Conservation (phyloP, 805 yeast genomes). For the Candida gorgasii region DNA sequence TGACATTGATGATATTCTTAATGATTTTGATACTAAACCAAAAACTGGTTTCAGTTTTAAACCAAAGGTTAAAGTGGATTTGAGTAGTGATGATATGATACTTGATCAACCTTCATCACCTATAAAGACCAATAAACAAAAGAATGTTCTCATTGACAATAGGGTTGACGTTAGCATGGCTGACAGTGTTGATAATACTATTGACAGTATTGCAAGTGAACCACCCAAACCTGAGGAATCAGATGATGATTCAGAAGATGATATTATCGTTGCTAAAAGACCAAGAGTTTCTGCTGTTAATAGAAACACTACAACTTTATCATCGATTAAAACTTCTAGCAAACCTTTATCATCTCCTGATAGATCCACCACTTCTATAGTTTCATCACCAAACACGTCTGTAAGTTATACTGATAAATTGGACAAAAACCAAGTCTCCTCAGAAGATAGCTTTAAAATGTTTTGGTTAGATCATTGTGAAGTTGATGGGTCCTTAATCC, state of each 20-base stretch:
- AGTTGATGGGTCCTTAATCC: conserved; percentile 61
- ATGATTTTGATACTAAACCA: conserved; percentile 41
- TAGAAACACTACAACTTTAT: conserved; percentile 32
- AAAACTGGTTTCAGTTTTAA: conserved; percentile 1
- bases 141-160: neutral
- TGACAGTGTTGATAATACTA: neutral
- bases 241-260: conserved; percentile 50
- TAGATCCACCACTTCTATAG: conserved; percentile 17
- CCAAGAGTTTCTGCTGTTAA: conserved; percentile 48
- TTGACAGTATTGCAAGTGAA: neutral
- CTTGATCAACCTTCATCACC: conserved; percentile 40
- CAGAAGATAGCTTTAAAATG: conserved; percentile 60
- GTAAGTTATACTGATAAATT: conserved; percentile 33
- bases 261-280: conserved; percentile 53
- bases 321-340: conserved; percentile 31
- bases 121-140: conserved; percentile 19
- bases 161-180: neutral
- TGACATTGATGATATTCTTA: conserved; percentile 66
- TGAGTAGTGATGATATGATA: conserved; percentile 26
- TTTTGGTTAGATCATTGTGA: conserved; percentile 92
- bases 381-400: conserved; percentile 9
- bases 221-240: conserved; percentile 7
- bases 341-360: conserved; percentile 22
- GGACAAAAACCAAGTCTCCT: conserved; percentile 26
- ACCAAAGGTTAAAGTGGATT: conserved; percentile 16